Conservation (phyloP, 129 eudicot species). For the carrot (Daucus carota) region DNA sequence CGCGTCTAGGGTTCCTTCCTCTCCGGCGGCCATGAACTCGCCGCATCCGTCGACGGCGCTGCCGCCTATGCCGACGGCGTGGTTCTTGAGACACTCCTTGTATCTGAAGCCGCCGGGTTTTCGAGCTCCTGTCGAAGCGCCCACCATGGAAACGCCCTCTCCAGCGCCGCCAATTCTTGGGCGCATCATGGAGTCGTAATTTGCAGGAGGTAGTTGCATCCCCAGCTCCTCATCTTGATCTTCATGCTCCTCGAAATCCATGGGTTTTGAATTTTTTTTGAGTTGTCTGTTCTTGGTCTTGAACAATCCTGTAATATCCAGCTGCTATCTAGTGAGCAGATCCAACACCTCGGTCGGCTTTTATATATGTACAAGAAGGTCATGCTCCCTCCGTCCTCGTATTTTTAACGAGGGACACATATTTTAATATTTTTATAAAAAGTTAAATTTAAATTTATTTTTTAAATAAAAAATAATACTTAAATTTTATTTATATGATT, state of each 20-base stretch:
- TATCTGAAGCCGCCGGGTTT: conserved; percentile 25
- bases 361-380: neutral
- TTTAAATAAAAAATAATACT: no score
- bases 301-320: conserved; percentile 8
- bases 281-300: neutral
- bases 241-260: conserved; percentile 68
- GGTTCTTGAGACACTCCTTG: conserved; percentile 62
- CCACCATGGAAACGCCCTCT: neutral
- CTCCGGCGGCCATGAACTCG: conserved; percentile 70
- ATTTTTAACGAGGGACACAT: no score
- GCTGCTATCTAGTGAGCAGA: conserved; percentile 6
- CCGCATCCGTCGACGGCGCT: conserved; percentile 73
- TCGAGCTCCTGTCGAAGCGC: neutral
- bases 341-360: conserved; percentile 8
- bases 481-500: no score
- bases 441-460: no score
- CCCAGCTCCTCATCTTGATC: conserved; percentile 53
- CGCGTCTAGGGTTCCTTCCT: conserved; percentile 57
- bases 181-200: neutral
- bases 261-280: neutral
- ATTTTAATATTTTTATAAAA: no score
- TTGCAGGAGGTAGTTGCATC: conserved; percentile 20
- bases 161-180: conserved; percentile 9
- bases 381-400: no score
- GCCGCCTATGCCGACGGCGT: conserved; percentile 57